phyloP scores from a whole-genome alignment of 1,284 basidiomycete species.

The Irpex sp. region DNA sequence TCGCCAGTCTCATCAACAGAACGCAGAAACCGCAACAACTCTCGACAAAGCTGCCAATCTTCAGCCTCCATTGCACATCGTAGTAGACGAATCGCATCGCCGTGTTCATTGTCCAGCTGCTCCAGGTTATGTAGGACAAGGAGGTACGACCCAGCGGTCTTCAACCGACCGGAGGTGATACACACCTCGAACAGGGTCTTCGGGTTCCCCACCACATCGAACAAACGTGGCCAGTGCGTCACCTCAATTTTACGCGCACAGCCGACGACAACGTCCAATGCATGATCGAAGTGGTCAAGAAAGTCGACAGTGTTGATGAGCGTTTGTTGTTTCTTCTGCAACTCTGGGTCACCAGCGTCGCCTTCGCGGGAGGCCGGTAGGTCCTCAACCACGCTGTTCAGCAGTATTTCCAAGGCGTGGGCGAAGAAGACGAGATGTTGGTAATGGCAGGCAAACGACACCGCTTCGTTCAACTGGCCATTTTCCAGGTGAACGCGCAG shows the following conservation, averaged over 20 bases:
- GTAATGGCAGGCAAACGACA: slow-evolving; percentile 86
- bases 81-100: slow-evolving; percentile 77
- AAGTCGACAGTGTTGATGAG: slow-evolving; percentile 83
- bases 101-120: slow-evolving; percentile 76
- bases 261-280: slow-evolving; percentile 90
- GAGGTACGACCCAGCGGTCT: slow-evolving; percentile 91
- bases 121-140: slow-evolving; percentile 93
- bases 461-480: slow-evolving; percentile 73
- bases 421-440: slow-evolving; percentile 89
- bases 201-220: slow-evolving; percentile 88
- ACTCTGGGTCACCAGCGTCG: slow-evolving; percentile 13
- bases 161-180: slow-evolving; percentile 69
- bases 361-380: slow-evolving; percentile 30
- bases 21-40: slow-evolving; percentile 87
- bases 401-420: slow-evolving; percentile 90
- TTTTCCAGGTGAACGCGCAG: slow-evolving; percentile 81
- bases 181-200: slow-evolving; percentile 92
- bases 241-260: slow-evolving; percentile 98
- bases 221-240: slow-evolving; percentile 86
- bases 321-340: slow-evolving; percentile 33
- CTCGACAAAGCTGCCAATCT: slow-evolving; percentile 82
- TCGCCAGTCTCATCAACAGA: slow-evolving; percentile 85
- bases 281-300: slow-evolving; percentile 89
- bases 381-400: slow-evolving; percentile 94
- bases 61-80: slow-evolving; percentile 69